Conservation (phyloP, 1,284 basidiomycete species). For the Austroboletus olivaceoglutinosus region DNA sequence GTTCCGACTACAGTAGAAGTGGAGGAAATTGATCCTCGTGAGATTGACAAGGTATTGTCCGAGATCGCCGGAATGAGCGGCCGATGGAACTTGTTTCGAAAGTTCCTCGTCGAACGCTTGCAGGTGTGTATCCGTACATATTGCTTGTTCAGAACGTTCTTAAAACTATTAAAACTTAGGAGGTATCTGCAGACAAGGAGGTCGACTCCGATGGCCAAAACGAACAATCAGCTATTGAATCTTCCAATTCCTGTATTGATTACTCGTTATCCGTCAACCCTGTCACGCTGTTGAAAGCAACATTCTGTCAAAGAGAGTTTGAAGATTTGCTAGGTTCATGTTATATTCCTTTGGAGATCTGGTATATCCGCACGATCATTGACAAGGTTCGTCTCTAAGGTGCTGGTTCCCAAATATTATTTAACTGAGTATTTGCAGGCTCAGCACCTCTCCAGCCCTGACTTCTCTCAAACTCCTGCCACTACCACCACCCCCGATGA, state of each 20-base stretch:
- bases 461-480: slow-evolving; percentile 60
- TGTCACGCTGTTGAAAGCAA: slow-evolving; percentile 42
- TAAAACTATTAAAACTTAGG: slow-evolving; percentile 14
- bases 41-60: slow-evolving; percentile 84
- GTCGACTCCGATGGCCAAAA: background rate
- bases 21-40: slow-evolving; percentile 75
- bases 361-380: slow-evolving; percentile 87
- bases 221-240: background rate
- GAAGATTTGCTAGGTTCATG: slow-evolving; percentile 69
- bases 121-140: slow-evolving; percentile 39
- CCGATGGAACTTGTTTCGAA: slow-evolving; percentile 88
- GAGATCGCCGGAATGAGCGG: slow-evolving; percentile 89
- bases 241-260: background rate
- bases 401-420: background rate
- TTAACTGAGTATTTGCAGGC: slow-evolving; percentile 44
- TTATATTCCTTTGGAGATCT: slow-evolving; percentile 88
- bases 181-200: slow-evolving; percentile 5
- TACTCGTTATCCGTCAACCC: slow-evolving; percentile 8
- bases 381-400: slow-evolving; percentile 64
- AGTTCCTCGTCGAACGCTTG: slow-evolving; percentile 79
- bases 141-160: background rate
- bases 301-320: slow-evolving; percentile 58
- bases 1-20: slow-evolving; percentile 49
- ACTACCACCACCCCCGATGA: slow-evolving; percentile 85
- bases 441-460: slow-evolving; percentile 65